Conservation (phyloP, 2,329 filamentous ascomycete species). For the Neofusicoccum cordaticola region DNA sequence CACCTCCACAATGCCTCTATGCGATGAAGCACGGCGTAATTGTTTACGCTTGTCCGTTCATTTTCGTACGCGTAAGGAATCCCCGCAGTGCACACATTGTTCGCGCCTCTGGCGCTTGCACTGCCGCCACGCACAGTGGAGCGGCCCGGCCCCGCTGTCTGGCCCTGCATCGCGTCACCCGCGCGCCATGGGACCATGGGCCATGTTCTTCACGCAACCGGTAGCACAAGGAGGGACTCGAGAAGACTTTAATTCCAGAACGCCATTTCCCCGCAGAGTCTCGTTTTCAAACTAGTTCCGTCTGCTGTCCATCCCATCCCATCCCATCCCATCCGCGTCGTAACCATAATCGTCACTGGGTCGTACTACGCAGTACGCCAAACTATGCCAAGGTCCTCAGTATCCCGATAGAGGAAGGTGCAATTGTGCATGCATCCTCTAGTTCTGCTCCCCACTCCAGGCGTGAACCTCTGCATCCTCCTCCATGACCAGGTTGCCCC, state of each 20-base stretch:
- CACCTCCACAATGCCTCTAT: not conserved
- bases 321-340: not conserved
- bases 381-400: not conserved
- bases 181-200: not conserved
- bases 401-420: not conserved
- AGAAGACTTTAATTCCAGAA: not conserved
- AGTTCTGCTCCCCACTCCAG: not conserved
- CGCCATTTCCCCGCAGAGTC: not conserved
- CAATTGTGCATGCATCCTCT: not conserved
- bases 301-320: not conserved
- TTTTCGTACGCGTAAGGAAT: not conserved
- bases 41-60: not conserved
- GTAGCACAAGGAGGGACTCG: not conserved
- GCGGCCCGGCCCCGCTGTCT: constrained; percentile 8
- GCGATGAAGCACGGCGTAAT: not conserved
- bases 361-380: no score
- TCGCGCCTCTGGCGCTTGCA: not conserved
- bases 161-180: constrained; percentile 9
- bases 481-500: constrained; percentile 67
- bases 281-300: not conserved
- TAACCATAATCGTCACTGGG: not conserved
- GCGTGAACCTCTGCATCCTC: constrained; percentile 66
- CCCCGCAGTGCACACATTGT: not conserved
- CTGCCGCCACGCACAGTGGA: not conserved
- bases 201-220: not conserved